These are phyloP conservation scores for Pichia paraexigua DNA, from an alignment of 805 yeast genomes.

Conservation along the genomic window DNA sequence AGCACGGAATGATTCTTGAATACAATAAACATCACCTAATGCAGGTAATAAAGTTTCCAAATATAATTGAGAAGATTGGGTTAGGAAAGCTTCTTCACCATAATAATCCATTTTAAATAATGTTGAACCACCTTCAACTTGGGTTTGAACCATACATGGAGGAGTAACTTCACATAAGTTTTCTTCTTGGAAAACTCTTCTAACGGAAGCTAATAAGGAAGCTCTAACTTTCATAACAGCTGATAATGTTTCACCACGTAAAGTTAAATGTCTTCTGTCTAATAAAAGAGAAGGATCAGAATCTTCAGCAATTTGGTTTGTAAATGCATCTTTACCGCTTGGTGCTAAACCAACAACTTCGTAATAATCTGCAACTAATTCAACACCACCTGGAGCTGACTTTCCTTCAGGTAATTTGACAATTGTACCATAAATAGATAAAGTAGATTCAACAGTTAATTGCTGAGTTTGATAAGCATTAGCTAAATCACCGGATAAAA, in stretches of 20 bases:
- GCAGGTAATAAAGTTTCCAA: constrained; percentile 95
- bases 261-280: constrained; percentile 92
- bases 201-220: constrained; percentile 57
- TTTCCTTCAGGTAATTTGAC: constrained; percentile 90
- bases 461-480: constrained; percentile 78
- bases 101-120: constrained; percentile 88
- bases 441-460: constrained; percentile 82
- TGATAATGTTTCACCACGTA: constrained; percentile 91
- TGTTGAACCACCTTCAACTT: constrained; percentile 99
- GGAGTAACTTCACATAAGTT: constrained; percentile 88
- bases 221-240: constrained; percentile 95
- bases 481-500: constrained; percentile 85
- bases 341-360: constrained; percentile 91
- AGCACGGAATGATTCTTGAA: constrained; percentile 98
- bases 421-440: constrained; percentile 72
- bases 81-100: constrained; percentile 93
- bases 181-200: constrained; percentile 72
- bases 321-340: constrained; percentile 88
- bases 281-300: constrained; percentile 89
- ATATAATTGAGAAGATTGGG: constrained; percentile 95
- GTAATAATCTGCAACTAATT: constrained; percentile 84
- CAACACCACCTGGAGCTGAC: constrained; percentile 96
- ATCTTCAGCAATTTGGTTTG: constrained; percentile 88
- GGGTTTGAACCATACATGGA: constrained; percentile 99
- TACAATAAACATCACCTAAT: constrained; percentile 93